Base-by-base conservation (phyloP, 345 rosid species). In the Linum lewisii region DNA sequence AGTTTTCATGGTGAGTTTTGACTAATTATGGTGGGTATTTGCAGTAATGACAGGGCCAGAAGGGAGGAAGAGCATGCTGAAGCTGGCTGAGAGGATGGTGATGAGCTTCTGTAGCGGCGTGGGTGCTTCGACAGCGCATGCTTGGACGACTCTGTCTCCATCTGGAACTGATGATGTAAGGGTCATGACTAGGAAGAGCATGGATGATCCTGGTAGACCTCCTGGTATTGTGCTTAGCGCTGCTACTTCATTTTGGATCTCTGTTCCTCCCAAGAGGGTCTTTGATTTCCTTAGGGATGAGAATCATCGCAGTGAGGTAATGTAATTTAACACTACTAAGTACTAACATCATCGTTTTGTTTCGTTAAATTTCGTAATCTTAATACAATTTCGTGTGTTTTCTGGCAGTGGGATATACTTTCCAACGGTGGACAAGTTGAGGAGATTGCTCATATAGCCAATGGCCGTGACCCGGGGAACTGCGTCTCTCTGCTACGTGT, bases 321-420 rank as follows among this genome's bases (percentile, higher is more conserved):
- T 1, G 20, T 7, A 16, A 25, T 47, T 2, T 1, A 6, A 19
- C 34, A 29, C 7, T 29, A 3, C 7, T 29, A n/a, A n/a, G n/a
- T n/a, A 29, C 34, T 0, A 29, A 29, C 34, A 29, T 29, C 34
- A 29, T 29, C 34, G 7, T 3, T 50, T 54, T 21, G 23, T 51
- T 7, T n/a, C n/a, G n/a, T n/a, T n/a, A n/a, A n/a, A n/a, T n/a
- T n/a, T 22, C 20, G 7, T 4, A 10, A 37, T 6, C 6, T 7
- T 36, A 20, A 23, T 6, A 8, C 11, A 18, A 36, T 6, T 6
- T n/a, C n/a, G n/a, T 0, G 18, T 11, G 3, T 9, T n/a, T 16
- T 6, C 0, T 18, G 8, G 18, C 75, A 91, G 98, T 88, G 96
- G 98, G 98, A 88, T 61, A 69, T 81, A 11, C 84, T 85, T 19